A percentile compares a stretch with the other conserved stretches of the same genome.
phyloP scores from a whole-genome alignment of 2,329 filamentous ascomycete species.

The Rugonectria rugulosa region DNA sequence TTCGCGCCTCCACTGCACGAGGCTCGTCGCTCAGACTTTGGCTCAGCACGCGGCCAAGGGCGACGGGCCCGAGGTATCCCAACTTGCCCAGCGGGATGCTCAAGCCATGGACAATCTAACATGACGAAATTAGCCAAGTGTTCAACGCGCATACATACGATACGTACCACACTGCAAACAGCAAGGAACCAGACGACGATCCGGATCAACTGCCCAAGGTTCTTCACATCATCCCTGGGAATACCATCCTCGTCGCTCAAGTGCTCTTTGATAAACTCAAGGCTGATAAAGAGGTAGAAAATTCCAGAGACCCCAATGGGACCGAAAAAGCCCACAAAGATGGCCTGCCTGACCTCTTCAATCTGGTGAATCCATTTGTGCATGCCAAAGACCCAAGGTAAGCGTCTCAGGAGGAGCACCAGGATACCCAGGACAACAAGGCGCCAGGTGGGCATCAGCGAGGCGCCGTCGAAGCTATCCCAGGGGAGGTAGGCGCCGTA shows the following conservation, averaged over 20 bases:
- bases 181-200: slow-evolving; percentile 87
- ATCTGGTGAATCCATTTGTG: slow-evolving; percentile 83
- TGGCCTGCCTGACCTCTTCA: slow-evolving; percentile 73
- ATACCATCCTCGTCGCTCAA: slow-evolving; percentile 64
- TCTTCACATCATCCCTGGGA: slow-evolving; percentile 69
- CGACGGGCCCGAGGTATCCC: slow-evolving; percentile 68
- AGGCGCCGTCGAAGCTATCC: slow-evolving; percentile 71
- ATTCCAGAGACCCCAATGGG: slow-evolving; percentile 90
- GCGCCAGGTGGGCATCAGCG: slow-evolving; percentile 75
- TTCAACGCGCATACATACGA: rapidly evolving
- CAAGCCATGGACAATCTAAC: slow-evolving; percentile 75
- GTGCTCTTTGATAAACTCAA: slow-evolving; percentile 71
- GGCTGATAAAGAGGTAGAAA: slow-evolving; percentile 84
- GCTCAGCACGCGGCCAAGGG: slow-evolving; percentile 52
- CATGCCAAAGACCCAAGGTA: slow-evolving; percentile 78
- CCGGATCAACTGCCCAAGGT: slow-evolving; percentile 70
- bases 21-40: slow-evolving; percentile 33
- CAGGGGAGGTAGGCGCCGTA: slow-evolving; percentile 88
- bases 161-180: slow-evolving; percentile 80
- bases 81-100: slow-evolving; percentile 80
- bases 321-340: slow-evolving; percentile 92
- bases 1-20: slow-evolving; percentile 10
- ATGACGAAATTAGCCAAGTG: rapidly evolving
- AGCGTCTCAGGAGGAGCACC: slow-evolving; percentile 77
- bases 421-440: slow-evolving; percentile 77